Evolutionary conservation across 2,329 filamentous ascomycete genomes (phyloP).

Genomic region (Neofusicoccum sp.): DNA sequence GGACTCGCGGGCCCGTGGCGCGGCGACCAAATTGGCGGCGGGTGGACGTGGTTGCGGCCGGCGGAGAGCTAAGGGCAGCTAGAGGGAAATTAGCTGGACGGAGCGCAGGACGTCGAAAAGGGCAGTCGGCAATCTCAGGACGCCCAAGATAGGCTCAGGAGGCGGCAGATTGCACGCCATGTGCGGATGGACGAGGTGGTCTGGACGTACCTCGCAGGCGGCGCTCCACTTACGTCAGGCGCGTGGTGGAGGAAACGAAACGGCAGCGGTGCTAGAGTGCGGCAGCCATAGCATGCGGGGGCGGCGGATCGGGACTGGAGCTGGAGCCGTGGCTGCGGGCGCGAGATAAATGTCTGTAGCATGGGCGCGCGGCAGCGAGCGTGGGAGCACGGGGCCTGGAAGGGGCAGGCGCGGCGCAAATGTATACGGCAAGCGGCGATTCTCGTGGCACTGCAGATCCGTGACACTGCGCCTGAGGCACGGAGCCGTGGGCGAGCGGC

Average conservation of each 20-base stretch:
- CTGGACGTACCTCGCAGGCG: constrained; percentile 10
- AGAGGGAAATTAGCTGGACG: constrained; percentile 20
- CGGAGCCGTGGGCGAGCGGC: constrained; percentile 14
- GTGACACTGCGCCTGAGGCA: constrained; percentile 19
- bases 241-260: neutral
- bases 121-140: constrained; percentile 26
- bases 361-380: neutral
- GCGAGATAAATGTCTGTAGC: neutral
- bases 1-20: constrained; percentile 13
- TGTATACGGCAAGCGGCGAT: constrained; percentile 30
- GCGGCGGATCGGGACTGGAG: neutral
- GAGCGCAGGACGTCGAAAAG: constrained; percentile 15
- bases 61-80: constrained; percentile 24
- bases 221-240: constrained; percentile 14
- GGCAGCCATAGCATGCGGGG: neutral
- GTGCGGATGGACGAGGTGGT: constrained; percentile 23
- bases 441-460: constrained; percentile 29
- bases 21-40: constrained; percentile 14
- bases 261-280: neutral
- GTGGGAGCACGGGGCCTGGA: constrained; percentile 19
- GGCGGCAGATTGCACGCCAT: constrained; percentile 23
- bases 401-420: constrained; percentile 18
- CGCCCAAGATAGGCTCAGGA: constrained; percentile 26
- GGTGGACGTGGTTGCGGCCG: constrained; percentile 30
- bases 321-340: neutral